Evolutionary conservation across 2,329 filamentous ascomycete genomes (phyloP).

Genomic region (Neonectria ditissima): DNA sequence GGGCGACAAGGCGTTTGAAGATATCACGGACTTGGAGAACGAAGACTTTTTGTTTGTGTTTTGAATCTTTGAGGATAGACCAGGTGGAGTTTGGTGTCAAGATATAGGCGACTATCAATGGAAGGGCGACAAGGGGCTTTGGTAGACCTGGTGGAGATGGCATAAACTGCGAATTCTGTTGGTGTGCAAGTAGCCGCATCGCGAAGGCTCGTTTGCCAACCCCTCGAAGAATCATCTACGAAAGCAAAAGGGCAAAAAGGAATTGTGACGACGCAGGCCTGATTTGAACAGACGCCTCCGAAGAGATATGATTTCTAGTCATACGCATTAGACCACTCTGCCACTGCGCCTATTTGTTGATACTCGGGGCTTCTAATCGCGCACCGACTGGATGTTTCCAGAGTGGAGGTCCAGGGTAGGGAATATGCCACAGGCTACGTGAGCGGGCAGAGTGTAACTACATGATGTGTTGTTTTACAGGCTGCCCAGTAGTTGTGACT

Average conservation of each 20-base stretch:
- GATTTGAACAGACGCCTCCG: neutral
- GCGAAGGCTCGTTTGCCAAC: neutral
- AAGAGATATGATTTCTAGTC: neutral
- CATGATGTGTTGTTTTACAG: neutral
- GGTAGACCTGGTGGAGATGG: neutral
- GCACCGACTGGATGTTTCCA: neutral
- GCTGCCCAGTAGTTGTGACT: neutral
- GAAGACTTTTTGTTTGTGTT: slow-evolving; percentile 73
- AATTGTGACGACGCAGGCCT: neutral
- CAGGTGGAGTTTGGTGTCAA: slow-evolving; percentile 1
- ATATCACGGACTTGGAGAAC: slow-evolving; percentile 71
- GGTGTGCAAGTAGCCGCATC: neutral
- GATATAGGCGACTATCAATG: slow-evolving; percentile 1
- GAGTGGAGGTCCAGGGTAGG: neutral
- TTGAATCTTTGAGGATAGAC: slow-evolving; percentile 31
- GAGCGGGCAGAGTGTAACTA: neutral
- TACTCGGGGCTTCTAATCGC: neutral
- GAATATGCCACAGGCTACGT: neutral
- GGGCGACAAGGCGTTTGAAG: slow-evolving; percentile 51
- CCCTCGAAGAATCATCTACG: neutral
- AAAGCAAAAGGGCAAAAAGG: neutral
- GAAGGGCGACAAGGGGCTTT: neutral
- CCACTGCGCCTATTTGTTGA: neutral
- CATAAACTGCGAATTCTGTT: neutral
- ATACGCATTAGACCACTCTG: neutral